Evolutionary conservation across 805 yeast species (phyloP), one percentile per base, ranked within the genome.

Genomic region (Suhomyces sp.): DNA sequence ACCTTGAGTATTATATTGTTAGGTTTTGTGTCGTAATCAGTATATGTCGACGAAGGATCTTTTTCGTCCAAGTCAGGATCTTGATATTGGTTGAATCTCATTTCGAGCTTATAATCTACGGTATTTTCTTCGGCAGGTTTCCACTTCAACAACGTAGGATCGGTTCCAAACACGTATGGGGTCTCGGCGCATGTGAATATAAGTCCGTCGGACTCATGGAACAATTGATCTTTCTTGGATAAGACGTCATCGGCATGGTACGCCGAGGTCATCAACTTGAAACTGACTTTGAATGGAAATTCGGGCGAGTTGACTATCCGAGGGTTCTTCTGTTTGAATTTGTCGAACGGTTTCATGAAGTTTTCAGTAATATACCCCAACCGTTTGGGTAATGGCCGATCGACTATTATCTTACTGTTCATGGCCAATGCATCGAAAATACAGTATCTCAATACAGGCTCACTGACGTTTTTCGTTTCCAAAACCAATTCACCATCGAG

Each of bases 71-170:
- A 72, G 51, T 85, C 88, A 5, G 81, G 81, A 65, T 88, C 93
- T 46, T 79, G 79, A 60, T 60, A 84, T 7, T 69, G 60, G 15
- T 84, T 82, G 61, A 89, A 88, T 35, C 79, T 78, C 54, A 90
- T 68, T 33, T 78, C 77, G 54, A 94, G 69, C 65, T 85, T 85
- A 70, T 90, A 94, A 70, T 94, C 99, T 44, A 96, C 83, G 0
- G 97, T 87, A 62, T 94, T 96, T 68, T 93, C 99, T 57, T 89
- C 89, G 10, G 96, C 90, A 2, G 99, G 98, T 65, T 94, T 94
- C 99, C 99, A 94, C 70, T 96, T 94, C 51, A 94, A 72, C 48
- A 94, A 74, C 6, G 90, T 83, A 0, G 83, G 79, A 68, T 94
- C 98, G 1, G 98, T 93, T 12, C 98, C 98, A 57, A 86, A 83